These are phyloP conservation scores for Petunia secreta DNA, from an alignment of 257 asterid genomes.

Conservation along the genomic window DNA sequence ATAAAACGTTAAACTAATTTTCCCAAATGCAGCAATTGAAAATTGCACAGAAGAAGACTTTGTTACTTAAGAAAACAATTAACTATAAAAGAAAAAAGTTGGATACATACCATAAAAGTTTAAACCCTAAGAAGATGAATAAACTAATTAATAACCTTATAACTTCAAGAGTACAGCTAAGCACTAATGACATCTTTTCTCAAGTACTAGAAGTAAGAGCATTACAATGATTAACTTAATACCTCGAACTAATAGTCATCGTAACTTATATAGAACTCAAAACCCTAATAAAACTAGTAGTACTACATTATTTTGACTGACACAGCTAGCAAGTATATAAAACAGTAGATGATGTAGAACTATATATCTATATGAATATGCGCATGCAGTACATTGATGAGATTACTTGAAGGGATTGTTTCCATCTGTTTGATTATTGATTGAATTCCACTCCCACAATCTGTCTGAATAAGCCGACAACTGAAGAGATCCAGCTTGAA, in stretches of 20 bases:
- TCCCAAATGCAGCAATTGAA: not conserved
- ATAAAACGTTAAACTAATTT: not conserved
- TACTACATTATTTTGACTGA: not conserved
- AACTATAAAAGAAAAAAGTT: not conserved
- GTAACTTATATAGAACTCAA: slow-evolving; percentile 16
- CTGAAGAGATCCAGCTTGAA: slow-evolving; percentile 44
- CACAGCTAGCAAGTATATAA: not conserved
- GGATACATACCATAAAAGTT: not conserved
- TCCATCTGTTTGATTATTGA: slow-evolving; percentile 14
- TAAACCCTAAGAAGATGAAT: slow-evolving; percentile 8
- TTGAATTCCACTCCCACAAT: slow-evolving; percentile 86
- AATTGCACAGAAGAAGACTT: not conserved
- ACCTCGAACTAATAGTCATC: not conserved
- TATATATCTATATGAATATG: not conserved
- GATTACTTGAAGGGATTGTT: slow-evolving; percentile 26
- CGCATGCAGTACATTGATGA: not conserved
- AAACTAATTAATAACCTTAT: not conserved
- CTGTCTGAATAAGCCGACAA: slow-evolving; percentile 49
- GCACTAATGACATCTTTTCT: not conserved
- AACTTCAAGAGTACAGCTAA: not conserved
- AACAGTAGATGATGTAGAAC: slow-evolving; percentile 9
- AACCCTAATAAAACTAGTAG: not conserved
- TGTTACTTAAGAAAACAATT: not conserved
- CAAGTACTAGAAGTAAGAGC: slow-evolving; percentile 6
- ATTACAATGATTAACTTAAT: slow-evolving; percentile 1